Base-by-base conservation (phyloP, 129 eudicot species). In the Flaveria brownii region DNA sequence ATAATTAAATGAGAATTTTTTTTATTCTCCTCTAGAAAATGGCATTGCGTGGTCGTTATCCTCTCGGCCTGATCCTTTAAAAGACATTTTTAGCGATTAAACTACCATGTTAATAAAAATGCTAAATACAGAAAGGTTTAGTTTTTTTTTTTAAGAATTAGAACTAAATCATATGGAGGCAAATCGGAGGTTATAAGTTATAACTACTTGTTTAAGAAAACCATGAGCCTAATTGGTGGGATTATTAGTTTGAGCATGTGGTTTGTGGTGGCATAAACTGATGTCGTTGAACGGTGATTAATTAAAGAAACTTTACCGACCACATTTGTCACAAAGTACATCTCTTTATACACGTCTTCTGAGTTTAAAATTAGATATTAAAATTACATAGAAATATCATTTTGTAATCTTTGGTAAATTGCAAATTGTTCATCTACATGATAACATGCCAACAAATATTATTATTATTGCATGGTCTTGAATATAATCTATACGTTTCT, bases 181-280 rank as follows among this genome's bases (percentile, higher is more conserved):
- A 49, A 39, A 36, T 18, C 52, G 47, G 18, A 51, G 26, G 14
- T 22, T 43, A 9, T 25, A 33, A 52, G 14, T 22, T 43, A 9
- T 25, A 33, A 52, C 20, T 66, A 39, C 9, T 30, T 67, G 47
- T 42, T 77, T 68, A 51, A 68, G 60, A 54, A 51, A 67, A 23
- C 49, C 25, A 68, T 68, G 67, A 17, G 75, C 55, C 68, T 68
- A 68, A 54, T 54, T 77, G 45, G 26, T 60, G 70, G 12, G 59
- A 60, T 74, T 74, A 60, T 45, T 73, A 39, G 77, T 39, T 73
- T 56, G 30, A 20, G 6, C 63, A 57, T 57, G 68, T 73, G 77
- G 43, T 73, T 41, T 61, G 50, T 23, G 33, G 65, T 59, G 11
- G 10, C 65, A 72, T 72, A 72, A 72, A 36, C 36, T 55, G 66